Evolutionary conservation across 169 alveolate species (phyloP).

Genomic region (Plasmodium cynomolgi): DNA sequence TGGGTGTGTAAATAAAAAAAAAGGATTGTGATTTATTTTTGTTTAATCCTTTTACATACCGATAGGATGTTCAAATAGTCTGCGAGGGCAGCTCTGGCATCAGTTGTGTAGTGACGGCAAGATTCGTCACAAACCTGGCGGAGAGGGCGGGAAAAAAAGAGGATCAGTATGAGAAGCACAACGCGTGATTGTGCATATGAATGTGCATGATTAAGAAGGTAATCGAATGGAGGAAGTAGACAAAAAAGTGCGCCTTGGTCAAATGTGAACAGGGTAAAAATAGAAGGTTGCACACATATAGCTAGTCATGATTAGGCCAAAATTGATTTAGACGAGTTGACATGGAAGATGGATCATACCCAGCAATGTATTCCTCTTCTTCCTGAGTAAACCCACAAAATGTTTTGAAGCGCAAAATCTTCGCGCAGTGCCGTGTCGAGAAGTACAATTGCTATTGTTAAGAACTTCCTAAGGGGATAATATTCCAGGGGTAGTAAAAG

Average conservation of each 20-base stretch:
- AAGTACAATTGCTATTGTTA: slow-evolving; percentile 86
- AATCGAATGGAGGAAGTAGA: not conserved
- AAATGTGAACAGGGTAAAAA: not conserved
- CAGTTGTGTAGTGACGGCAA: slow-evolving; percentile 63
- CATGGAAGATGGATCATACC: slow-evolving; percentile 90
- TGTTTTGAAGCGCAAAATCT: slow-evolving; percentile 95
- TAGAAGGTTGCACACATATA: not conserved
- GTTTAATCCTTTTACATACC: slow-evolving; percentile 5
- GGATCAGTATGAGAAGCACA: not conserved
- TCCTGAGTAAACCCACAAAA: slow-evolving; percentile 98
- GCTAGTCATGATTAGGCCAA: not conserved
- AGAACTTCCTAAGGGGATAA: slow-evolving; percentile 80
- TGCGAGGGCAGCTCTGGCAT: slow-evolving; percentile 66
- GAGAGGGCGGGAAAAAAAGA: not conserved
- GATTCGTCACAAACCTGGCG: slow-evolving; percentile 61
- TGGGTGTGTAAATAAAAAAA: not conserved
- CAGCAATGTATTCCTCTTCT: slow-evolving; percentile 99
- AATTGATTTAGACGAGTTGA: not conserved
- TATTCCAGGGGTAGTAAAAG: not conserved
- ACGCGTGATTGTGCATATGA: not conserved
- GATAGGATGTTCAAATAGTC: slow-evolving; percentile 68
- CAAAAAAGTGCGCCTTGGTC: not conserved
- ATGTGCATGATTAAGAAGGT: not conserved
- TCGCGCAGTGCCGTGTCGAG: slow-evolving; percentile 87
- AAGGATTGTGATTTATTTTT: not conserved